Base-by-base conservation (phyloP, 1,284 basidiomycete species). In the Phellopilus nigrolimitatus region DNA sequence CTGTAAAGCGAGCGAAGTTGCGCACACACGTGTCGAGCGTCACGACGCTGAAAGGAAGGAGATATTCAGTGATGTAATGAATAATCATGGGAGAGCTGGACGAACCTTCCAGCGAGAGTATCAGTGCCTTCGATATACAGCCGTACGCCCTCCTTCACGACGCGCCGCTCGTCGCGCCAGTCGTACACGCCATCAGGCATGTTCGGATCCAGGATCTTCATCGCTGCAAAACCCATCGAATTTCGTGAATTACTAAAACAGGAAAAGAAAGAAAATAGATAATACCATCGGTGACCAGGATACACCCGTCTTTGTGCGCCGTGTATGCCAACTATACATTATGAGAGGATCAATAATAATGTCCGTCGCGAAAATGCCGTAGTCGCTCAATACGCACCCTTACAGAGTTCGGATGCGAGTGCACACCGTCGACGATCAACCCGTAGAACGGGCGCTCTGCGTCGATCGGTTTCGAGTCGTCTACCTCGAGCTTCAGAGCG, bases 381-480 rank as follows among this genome's bases (percentile, higher is more conserved):
- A 36, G n/a, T 37, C 24, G 33, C n/a, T 15, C 42, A n/a, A n/a
- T n/a, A 66, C 79, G 49, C 65, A 88, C 87, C 60, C 89, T 75
- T 48, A 95, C 88, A 40, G 88, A 90, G 67, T 92, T 91, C 3
- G 92, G 91, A 66, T 95, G 91, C 22, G 82, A 88, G 65, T 95
- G 92, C 52, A 92, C 82, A 0, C 92, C 92, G 64, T 95, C 92
- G 9, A 91, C 91, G 56, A 95, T 95, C 54, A 95, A 70, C 49
- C 88, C 91, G 62, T 89, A 95, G 68, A 82, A 93, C 17, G 91
- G 91, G 54, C 88, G 71, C 60, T 79, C 76, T 57, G 84, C 82
- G n/a, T 68, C 36, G 12, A 43, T 40, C 21, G 17, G 8, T 17
- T 44, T 33, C 34, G 10, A 34, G 19, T 41, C 52, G 15, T 72